Conservation (phyloP, 2,329 filamentous ascomycete genomes). For the Botrytis byssoidea region DNA sequence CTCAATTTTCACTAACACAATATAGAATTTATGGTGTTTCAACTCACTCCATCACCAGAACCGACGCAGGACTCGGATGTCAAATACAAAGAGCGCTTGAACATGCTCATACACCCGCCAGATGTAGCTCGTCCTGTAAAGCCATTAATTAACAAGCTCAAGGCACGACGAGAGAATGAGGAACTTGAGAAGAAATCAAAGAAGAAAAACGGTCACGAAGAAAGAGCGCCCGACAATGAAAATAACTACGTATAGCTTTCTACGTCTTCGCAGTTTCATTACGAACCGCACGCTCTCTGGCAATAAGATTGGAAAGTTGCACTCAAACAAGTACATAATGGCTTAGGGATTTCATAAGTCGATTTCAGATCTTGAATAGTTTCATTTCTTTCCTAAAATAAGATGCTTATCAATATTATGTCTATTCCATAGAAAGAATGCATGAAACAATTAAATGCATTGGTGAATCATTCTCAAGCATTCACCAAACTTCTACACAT, state of each 20-base stretch:
- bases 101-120: background rate
- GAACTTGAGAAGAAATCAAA: too few species aligned
- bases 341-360: background rate
- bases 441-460: background rate
- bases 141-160: background rate
- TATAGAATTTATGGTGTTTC: background rate
- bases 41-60: background rate
- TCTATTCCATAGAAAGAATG: background rate
- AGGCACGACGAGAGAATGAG: background rate
- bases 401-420: background rate
- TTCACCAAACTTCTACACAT: background rate
- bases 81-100: background rate
- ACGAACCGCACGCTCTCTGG: rapidly evolving
- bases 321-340: background rate
- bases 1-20: background rate
- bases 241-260: too few species aligned
- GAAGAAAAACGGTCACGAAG: too few species aligned
- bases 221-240: too few species aligned
- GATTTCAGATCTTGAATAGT: background rate
- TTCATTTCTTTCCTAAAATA: background rate
- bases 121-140: background rate
- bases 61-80: background rate
- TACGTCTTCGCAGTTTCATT: background rate
- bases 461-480: background rate
- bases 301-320: background rate